Base-by-base conservation (phyloP, 371 early-diverging fungal species). In the Rhizopus stolonifer region DNA sequence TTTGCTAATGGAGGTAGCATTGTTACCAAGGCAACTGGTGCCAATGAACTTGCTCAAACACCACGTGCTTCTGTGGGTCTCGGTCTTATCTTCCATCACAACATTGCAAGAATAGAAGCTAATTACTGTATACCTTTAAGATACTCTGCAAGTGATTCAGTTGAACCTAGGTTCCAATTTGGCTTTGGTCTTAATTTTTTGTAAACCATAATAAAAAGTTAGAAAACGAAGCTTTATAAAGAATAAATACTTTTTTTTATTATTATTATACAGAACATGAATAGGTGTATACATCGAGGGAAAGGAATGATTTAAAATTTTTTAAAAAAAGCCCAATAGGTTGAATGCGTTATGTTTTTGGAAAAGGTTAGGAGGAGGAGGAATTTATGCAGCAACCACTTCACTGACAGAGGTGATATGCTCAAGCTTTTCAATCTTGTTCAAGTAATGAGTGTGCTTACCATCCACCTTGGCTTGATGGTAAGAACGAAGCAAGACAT, bases 1-100 rank as follows among this genome's bases (percentile, higher is more conserved):
- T 96, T 92, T 77, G 82, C 83, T 25, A 96, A 96, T 65, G 92
- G 85, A 2, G 97, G 97, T 21, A 81, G 80, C 49, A 66, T 91
- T 45, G 70, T 83, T 10, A 65, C 51, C n/a, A 45, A 23, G 3
- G 40, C 61, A 8, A 2, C 58, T 10, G 46, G 49, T 8, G 65
- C 74, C 44, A 74, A 67, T 18, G 64, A 60, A 18, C 43, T 84
- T 46, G 51, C 61, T 22, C 64, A 74, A 40, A 66, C 61, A 1
- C 89, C 92, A n/a, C 83, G 89, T 24, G 69, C 81, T 10, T 76
- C 90, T 11, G 79, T 79, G 9, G 92, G 93, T 26, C 54, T 84
- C 6, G 97, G 97, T 42, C 69, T 96, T 23, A 87, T 89, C 13
- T 86, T 90, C 46, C 83, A 86, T 46, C 91, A 93, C 58, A 84